Evolutionary conservation across 768 basidiomycete genomes (phyloP).

Genomic region (Phlegmacium glaucopus): DNA sequence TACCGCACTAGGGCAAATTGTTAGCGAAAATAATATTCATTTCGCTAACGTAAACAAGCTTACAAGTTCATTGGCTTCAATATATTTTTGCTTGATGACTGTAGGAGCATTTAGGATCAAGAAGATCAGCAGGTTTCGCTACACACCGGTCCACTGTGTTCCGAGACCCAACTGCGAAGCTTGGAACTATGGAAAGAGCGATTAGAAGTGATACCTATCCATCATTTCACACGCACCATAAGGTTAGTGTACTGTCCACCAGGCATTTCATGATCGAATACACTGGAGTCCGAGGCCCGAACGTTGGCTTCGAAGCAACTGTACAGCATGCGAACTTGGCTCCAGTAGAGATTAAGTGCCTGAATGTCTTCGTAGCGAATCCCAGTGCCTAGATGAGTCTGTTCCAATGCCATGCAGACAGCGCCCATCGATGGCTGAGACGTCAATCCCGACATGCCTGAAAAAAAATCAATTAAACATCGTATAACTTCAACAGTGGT

Average conservation of each 20-base stretch:
- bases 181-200: constrained; percentile 74
- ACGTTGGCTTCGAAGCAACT: constrained; percentile 98
- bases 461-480: constrained; percentile 3
- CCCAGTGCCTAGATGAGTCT: constrained; percentile 89
- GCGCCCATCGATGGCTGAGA: constrained; percentile 99
- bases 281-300: constrained; percentile 93
- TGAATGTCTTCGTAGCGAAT: constrained; percentile 97
- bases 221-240: constrained; percentile 58
- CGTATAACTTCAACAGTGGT: neutral
- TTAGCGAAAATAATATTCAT: constrained; percentile 3
- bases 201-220: constrained; percentile 9
- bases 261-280: constrained; percentile 99
- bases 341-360: constrained; percentile 97
- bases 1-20: constrained; percentile 69
- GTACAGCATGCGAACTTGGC: constrained; percentile 93
- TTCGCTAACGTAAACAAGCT: constrained; percentile 24
- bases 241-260: constrained; percentile 94
- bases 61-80: constrained; percentile 94
- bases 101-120: constrained; percentile 6
- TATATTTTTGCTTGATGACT: constrained; percentile 98
- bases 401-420: constrained; percentile 91
- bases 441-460: constrained; percentile 97
- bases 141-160: constrained; percentile 86
- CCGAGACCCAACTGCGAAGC: constrained; percentile 95
- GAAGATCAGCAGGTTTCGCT: constrained; percentile 2